Conservation (phyloP, 2,329 filamentous ascomycete genomes). For the Magnaporthiopsis rhizophila region DNA sequence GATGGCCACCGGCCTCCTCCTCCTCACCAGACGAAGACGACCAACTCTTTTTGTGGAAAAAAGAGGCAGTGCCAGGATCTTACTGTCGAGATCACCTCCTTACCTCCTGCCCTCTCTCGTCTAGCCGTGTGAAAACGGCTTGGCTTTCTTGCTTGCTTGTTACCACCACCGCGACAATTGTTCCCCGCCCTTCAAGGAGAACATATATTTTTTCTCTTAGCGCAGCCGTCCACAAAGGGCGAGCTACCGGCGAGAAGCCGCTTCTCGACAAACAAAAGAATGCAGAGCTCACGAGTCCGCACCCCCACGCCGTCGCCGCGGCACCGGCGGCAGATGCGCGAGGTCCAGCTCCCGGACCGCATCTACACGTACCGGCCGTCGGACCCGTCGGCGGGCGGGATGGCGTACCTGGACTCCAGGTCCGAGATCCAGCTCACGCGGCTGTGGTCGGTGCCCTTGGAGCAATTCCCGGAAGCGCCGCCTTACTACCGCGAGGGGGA, state of each 20-base stretch:
- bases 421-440: not conserved
- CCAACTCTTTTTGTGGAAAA: too few relatives aligned
- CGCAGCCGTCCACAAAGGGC: too few relatives aligned
- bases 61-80: not conserved
- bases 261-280: not conserved
- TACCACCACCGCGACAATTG: not conserved
- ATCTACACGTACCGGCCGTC: not conserved
- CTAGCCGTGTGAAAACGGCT: too few relatives aligned
- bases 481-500: not conserved
- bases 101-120: too few relatives aligned
- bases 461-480: not conserved
- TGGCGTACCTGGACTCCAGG: not conserved
- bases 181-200: not conserved
- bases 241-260: not conserved
- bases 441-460: not conserved
- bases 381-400: too few relatives aligned
- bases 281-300: not conserved
- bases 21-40: not conserved
- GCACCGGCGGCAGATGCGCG: not conserved
- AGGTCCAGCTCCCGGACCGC: not conserved
- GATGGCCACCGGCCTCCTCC: not conserved
- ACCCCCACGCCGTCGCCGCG: not conserved
- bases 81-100: not conserved
- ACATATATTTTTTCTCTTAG: too few relatives aligned
- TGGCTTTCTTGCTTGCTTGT: too few relatives aligned